Evolutionary conservation across 352 stramenopile species (phyloP).

Genomic region (Phytopythium aichiense): DNA sequence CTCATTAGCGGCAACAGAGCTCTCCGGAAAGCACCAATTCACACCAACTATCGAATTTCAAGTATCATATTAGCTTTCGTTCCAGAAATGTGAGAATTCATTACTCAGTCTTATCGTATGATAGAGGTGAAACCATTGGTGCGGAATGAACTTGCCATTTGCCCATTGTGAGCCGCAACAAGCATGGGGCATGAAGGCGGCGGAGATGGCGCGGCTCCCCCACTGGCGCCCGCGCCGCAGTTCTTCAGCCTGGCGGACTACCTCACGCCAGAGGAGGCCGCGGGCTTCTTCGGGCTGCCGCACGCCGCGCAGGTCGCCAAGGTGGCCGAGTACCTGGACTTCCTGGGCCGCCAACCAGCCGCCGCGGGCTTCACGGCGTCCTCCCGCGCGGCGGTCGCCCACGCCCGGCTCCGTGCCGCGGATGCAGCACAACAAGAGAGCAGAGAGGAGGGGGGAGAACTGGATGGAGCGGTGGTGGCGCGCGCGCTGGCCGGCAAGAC

Average conservation of each 20-base stretch:
- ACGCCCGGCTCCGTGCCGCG: slow-evolving; percentile 18
- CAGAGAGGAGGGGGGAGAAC: neutral
- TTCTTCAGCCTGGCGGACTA: slow-evolving; percentile 75
- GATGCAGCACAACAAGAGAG: neutral
- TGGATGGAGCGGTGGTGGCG: slow-evolving; percentile 24
- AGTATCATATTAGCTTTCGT: no score
- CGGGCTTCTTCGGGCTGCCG: slow-evolving; percentile 47
- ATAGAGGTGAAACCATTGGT: no score
- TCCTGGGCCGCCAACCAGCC: slow-evolving; percentile 43
- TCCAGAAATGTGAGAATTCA: no score
- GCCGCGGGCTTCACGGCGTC: slow-evolving; percentile 51
- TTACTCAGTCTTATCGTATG: no score
- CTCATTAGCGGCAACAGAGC: no score
- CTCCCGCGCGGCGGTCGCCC: slow-evolving; percentile 47
- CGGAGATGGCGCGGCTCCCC: neutral
- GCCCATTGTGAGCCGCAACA: no score
- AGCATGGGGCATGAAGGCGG: neutral
- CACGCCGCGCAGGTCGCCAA: slow-evolving; percentile 52
- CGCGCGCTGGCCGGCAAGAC: slow-evolving; percentile 36
- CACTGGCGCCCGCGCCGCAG: neutral
- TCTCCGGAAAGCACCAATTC: neutral
- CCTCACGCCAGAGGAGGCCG: slow-evolving; percentile 34
- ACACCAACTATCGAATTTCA: no score
- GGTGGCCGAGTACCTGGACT: slow-evolving; percentile 61
- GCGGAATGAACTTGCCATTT: no score